A percentile compares a stretch with the other conserved stretches of the same genome.
phyloP scores from a whole-genome alignment of 2,329 filamentous ascomycete species.

The Talaromyces sp. region DNA sequence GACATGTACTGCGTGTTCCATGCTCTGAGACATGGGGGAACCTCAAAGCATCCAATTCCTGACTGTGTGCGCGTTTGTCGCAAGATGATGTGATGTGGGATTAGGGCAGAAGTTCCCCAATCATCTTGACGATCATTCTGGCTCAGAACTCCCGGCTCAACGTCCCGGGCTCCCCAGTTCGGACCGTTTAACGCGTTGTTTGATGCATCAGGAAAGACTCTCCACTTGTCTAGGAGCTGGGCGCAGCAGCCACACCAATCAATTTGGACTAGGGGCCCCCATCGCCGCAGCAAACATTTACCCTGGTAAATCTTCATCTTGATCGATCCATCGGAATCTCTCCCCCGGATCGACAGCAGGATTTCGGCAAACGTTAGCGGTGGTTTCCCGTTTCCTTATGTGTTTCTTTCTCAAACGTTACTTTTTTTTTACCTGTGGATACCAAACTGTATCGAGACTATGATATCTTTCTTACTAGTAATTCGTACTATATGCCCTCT shows the following conservation, averaged over 20 bases:
- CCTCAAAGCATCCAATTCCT: not conserved
- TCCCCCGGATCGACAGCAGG: constrained; percentile 22
- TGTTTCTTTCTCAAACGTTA: not conserved
- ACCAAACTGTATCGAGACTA: too few species aligned
- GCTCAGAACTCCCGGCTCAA: constrained; percentile 4
- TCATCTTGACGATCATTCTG: not conserved
- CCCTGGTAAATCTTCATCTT: constrained; percentile 13
- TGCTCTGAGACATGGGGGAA: constrained; percentile 16
- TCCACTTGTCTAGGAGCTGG: not conserved
- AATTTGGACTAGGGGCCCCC: constrained; percentile 14
- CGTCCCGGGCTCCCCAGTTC: constrained; percentile 19
- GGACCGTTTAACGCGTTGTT: constrained; percentile 29
- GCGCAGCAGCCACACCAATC: constrained; percentile 30
- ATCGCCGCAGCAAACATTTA: constrained; percentile 34
- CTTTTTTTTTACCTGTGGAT: not conserved
- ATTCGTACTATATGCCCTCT: not conserved
- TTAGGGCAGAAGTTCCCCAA: not conserved
- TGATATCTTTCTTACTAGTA: too few species aligned
- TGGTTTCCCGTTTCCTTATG: constrained; percentile 23
- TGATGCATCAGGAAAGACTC: constrained; percentile 21
- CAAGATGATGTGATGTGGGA: not conserved
- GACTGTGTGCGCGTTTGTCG: constrained; percentile 7
- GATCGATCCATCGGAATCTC: constrained; percentile 19
- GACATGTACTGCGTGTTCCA: constrained; percentile 9
- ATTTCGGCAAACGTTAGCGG: constrained; percentile 37